Base-by-base conservation (phyloP, 2,329 filamentous ascomycete genomes). In the Hyphodiscus sp. region DNA sequence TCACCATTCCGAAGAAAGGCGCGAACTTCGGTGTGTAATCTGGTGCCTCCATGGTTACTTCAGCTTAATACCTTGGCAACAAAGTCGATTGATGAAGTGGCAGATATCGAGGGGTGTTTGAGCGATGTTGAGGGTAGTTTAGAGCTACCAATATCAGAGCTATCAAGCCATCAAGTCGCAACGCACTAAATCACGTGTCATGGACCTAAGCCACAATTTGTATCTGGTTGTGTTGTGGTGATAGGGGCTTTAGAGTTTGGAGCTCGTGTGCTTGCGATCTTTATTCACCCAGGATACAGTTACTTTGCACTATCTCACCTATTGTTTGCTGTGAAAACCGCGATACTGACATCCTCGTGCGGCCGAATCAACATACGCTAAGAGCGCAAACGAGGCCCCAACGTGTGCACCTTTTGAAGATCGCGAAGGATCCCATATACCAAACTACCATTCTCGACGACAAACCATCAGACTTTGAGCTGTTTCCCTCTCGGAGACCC, bases 1-100 rank as follows among this genome's bases (percentile, higher is more conserved):
- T 73, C 77, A 91, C 87, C 87, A 92, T 90, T 76, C 89, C 89
- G 70, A 92, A 80, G 76, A 92, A 94, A 65, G 88, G 88, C 75
- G 89, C 89, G 70, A 91, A 92, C 74, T 87, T 88, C 65, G 89
- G 89, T 55, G 85, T 76, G 58, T 83, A 73, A 62, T 84, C 81
- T 47, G 80, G 81, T 62, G 79, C 62, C 51, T 71, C 73, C 80
- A 82, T 82, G 58, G 47, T 73, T 65, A 54, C n/a, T 57, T 42
- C 54, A 60, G 58, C 57, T 63, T 50, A 44, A 30, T 43, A 50
- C 30, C 41, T 33, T 45, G 43, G 29, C 33, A 33, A 46, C 19
- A 44, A 53, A 55, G 55, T 48, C 57, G 51, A 20, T 53, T 54
- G 45, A 33, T 23, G 48, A 41, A 23, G 23, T n/a, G 38, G 44